Evolutionary conservation across 805 yeast species (phyloP), one percentile per base, ranked within the genome.

Genomic region (Yamadazyma endophytica): DNA sequence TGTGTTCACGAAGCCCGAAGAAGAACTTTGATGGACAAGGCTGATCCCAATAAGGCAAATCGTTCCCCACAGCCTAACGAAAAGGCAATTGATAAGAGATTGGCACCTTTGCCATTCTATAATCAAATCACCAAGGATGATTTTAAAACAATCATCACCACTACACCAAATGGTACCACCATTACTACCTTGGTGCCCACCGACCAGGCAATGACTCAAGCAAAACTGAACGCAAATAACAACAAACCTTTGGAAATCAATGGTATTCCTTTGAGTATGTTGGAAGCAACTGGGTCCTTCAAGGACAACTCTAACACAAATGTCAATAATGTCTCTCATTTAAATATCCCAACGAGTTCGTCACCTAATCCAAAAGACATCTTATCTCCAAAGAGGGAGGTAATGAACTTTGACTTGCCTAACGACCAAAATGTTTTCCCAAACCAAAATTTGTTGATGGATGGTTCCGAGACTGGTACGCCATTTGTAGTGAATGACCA

Each of bases 1-100:
- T 83, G 95, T 54, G 82, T 89, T 28, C 97, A 89, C 56, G 97
- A 89, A 50, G 96, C 96, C 1, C 70, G 95, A 52, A 68, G 96
- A 52, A 65, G 95, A 32, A 63, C 66, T 18, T 51, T 57, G 21
- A 54, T 58, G 6, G 64, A 56, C 24, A 61, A 58, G 30, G n/a
- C n/a, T n/a, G n/a, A n/a, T n/a, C 47, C 46, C 17, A 48, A 50
- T 4, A 16, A 32, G 8, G 27, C 13, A 8, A 30, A 26, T 17
- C 17, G 21, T 12, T 24, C n/a, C n/a, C 32, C 35, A 17, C 9
- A 25, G 6, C 24, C 28, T 34, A 6, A 22, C 9, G 32, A 22
- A 11, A 42, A 33, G 9, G 31, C 21, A 15, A 32, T 18, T n/a
- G 13, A 28, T n/a, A 32, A 54, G 55, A 58, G 61, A 32, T 69